phyloP scores from a whole-genome alignment of 805 yeast species.

The Metschnikowia anglica region DNA sequence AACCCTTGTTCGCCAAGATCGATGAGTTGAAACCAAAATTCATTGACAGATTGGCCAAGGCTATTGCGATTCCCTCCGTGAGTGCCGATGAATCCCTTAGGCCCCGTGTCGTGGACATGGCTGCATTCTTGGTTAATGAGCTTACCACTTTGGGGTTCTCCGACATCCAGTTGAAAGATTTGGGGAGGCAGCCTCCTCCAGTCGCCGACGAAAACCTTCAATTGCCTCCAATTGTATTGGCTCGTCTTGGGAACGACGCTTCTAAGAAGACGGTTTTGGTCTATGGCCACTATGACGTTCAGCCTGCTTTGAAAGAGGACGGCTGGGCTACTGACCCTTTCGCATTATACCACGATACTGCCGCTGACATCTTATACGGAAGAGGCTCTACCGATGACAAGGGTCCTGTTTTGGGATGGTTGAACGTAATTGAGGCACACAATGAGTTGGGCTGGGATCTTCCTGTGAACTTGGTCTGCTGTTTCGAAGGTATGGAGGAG shows the following conservation, averaged over 20 bases:
- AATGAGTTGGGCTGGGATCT: constrained; percentile 77
- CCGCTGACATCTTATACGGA: constrained; percentile 73
- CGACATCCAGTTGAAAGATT: constrained; percentile 76
- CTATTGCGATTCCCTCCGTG: constrained; percentile 94
- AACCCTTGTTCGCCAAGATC: constrained; percentile 58
- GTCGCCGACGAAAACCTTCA: constrained; percentile 63
- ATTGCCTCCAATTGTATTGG: constrained; percentile 94
- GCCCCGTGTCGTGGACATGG: constrained; percentile 88
- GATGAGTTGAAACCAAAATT: constrained; percentile 74
- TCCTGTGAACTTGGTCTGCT: constrained; percentile 88
- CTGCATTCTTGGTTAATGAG: constrained; percentile 72
- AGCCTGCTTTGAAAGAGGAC: constrained; percentile 88
- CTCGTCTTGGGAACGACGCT: constrained; percentile 81
- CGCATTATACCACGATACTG: constrained; percentile 54
- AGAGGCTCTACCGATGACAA: constrained; percentile 98
- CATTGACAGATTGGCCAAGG: constrained; percentile 68
- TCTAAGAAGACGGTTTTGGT: constrained; percentile 82
- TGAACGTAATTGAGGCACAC: constrained; percentile 90
- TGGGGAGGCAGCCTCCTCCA: constrained; percentile 93
- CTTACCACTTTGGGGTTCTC: constrained; percentile 71
- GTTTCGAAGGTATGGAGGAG: constrained; percentile 99
- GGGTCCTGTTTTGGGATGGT: constrained; percentile 98
- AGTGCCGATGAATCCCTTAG: constrained; percentile 87
- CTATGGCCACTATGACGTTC: constrained; percentile 98
- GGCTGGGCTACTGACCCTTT: constrained; percentile 98